These are phyloP conservation scores for Lonicera japonica DNA, from an alignment of 129 eudicot genomes.

Conservation along the genomic window DNA sequence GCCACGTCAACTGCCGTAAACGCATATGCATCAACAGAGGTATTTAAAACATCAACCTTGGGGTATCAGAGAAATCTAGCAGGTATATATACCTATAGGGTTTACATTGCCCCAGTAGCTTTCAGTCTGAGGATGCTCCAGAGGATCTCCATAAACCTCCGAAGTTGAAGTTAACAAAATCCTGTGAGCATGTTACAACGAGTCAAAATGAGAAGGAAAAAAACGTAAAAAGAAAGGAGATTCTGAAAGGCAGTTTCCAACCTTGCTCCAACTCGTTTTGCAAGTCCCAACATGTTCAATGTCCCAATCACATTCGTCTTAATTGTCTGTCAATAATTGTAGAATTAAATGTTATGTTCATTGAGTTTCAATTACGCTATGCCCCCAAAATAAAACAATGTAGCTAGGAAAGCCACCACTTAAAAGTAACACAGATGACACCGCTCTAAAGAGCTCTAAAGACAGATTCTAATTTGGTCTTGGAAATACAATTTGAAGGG, in stretches of 20 bases:
- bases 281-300: constrained; percentile 87
- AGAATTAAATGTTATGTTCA: constrained; percentile 2
- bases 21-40: too few relatives aligned
- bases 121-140: constrained; percentile 83
- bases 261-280: constrained; percentile 93
- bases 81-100: constrained; percentile 57
- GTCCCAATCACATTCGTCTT: constrained; percentile 93
- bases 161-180: constrained; percentile 86
- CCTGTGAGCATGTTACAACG: constrained; percentile 28
- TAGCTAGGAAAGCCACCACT: too few relatives aligned
- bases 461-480: not conserved
- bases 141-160: constrained; percentile 94
- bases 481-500: too few relatives aligned
- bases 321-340: constrained; percentile 50
- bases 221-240: not conserved
- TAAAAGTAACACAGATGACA: too few relatives aligned
- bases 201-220: not conserved
- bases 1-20: too few relatives aligned
- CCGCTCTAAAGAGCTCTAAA: too few relatives aligned
- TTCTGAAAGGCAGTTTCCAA: constrained; percentile 14
- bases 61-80: too few relatives aligned
- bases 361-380: not conserved
- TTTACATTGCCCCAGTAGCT: constrained; percentile 96
- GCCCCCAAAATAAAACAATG: not conserved
- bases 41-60: too few relatives aligned